Evolutionary conservation across 495 filamentous ascomycete genomes (phyloP).

Genomic region (Rhizodiscina lignyota): DNA sequence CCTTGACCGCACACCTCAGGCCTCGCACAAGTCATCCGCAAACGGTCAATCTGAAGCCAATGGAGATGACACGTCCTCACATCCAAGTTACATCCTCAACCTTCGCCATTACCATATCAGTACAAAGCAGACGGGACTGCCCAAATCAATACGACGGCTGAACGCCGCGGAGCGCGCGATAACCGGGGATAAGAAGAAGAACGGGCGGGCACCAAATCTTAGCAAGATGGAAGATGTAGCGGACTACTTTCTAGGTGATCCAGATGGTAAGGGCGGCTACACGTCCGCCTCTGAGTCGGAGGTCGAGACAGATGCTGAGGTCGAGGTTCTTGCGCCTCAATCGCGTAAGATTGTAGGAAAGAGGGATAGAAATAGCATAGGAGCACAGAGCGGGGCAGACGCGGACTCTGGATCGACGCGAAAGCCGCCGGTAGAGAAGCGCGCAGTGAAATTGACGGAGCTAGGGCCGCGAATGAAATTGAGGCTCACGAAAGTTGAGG

Average conservation of each 20-base stretch:
- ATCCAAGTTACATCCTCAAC: constrained; percentile 67
- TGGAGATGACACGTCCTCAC: constrained; percentile 29
- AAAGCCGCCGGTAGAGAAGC: constrained; percentile 47
- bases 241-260: constrained; percentile 74
- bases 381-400: constrained; percentile 30
- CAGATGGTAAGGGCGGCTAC: constrained; percentile 56
- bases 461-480: constrained; percentile 80
- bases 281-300: constrained; percentile 87
- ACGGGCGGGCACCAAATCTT: constrained; percentile 49
- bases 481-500: constrained; percentile 88
- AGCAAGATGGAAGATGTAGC: constrained; percentile 84
- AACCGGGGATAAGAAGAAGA: constrained; percentile 44
- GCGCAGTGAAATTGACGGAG: constrained; percentile 80
- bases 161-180: constrained; percentile 70
- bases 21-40: too few species aligned
- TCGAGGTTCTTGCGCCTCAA: constrained; percentile 66
- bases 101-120: constrained; percentile 90
- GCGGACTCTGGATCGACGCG: constrained; percentile 3
- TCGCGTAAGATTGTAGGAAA: constrained; percentile 55
- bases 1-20: constrained; percentile 54
- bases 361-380: constrained; percentile 24
- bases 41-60: too few species aligned
- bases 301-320: constrained; percentile 84
- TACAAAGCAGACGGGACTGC: constrained; percentile 69
- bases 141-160: constrained; percentile 64